Conservation (phyloP, 192 early-diverging fungal genomes). For the Hyaloraphidium curvatum region DNA sequence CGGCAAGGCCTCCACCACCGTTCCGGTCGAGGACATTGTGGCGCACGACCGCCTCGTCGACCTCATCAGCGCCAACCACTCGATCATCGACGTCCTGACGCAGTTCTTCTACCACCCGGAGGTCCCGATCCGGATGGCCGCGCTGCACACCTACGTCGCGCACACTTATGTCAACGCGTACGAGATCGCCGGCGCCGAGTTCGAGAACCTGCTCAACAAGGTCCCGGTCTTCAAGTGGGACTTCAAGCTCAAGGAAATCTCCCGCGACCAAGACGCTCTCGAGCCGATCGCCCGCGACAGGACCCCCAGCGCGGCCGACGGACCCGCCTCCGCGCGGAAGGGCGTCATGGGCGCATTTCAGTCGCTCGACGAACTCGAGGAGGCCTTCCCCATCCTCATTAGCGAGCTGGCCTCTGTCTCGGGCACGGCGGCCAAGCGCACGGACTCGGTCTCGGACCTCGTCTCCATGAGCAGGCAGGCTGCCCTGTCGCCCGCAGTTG, state of each 20-base stretch:
- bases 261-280: too few relatives aligned
- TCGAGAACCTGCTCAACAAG: neutral
- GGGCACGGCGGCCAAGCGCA: neutral
- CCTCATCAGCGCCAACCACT: slow-evolving; percentile 80
- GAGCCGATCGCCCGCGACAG: too few relatives aligned
- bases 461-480: neutral
- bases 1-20: neutral
- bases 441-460: neutral
- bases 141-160: slow-evolving; percentile 88
- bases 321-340: too few relatives aligned
- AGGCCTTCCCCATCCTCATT: slow-evolving; percentile 33
- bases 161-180: slow-evolving; percentile 91
- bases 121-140: slow-evolving; percentile 35
- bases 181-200: slow-evolving; percentile 36
- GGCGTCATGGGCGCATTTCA: slow-evolving; percentile 67
- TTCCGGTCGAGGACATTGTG: neutral
- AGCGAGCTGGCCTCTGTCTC: slow-evolving; percentile 21
- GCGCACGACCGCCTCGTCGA: slow-evolving; percentile 22
- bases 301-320: too few relatives aligned
- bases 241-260: slow-evolving; percentile 1
- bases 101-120: slow-evolving; percentile 81
- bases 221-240: slow-evolving; percentile 43
- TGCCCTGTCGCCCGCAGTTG: slow-evolving; percentile 5
- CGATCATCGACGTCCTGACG: slow-evolving; percentile 87
- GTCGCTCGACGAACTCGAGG: slow-evolving; percentile 48